phyloP scores from a whole-genome alignment of 192 early-diverging fungal genomes.

The Entophlyctis luteolus region DNA sequence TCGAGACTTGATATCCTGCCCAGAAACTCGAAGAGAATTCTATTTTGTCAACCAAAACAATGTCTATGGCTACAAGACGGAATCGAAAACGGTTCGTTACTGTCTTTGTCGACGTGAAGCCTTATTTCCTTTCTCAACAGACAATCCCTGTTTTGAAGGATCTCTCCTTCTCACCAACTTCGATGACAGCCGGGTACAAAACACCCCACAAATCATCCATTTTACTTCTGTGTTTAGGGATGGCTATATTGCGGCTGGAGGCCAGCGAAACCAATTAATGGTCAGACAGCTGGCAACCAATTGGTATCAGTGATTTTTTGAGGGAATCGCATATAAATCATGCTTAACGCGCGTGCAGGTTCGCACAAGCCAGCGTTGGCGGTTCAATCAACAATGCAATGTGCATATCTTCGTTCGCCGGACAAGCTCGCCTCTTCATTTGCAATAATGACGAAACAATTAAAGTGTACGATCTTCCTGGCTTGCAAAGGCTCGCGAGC shows the following conservation, averaged over 20 bases:
- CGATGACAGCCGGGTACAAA: conserved; percentile 62
- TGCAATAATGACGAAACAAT: conserved; percentile 95
- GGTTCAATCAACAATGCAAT: conserved; percentile 88
- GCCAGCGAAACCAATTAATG: conserved; percentile 82
- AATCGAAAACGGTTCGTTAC: conserved; percentile 42
- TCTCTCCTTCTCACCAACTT: conserved; percentile 73
- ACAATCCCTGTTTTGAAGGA: conserved; percentile 64
- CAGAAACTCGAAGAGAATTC: conserved; percentile 67
- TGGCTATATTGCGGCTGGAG: conserved; percentile 86
- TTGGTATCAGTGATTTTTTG: conserved; percentile 43
- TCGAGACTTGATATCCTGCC: conserved; percentile 81
- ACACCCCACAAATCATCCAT: background rate
- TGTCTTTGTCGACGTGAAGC: background rate
- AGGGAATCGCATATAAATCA: no score
- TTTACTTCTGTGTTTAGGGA: conserved; percentile 35
- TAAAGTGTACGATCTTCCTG: conserved; percentile 81
- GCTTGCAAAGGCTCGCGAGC: conserved; percentile 66
- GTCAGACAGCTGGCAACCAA: conserved; percentile 61
- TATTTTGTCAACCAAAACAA: conserved; percentile 73
- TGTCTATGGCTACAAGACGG: conserved; percentile 62
- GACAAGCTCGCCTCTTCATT: conserved; percentile 68
- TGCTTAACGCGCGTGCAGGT: conserved; percentile 7
- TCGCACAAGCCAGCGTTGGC: conserved; percentile 54
- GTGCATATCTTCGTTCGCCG: conserved; percentile 56
- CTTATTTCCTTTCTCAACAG: conserved; percentile 14